These are phyloP conservation scores for Maudiozyma bulderi DNA, from an alignment of 805 yeast genomes.

Conservation along the genomic window DNA sequence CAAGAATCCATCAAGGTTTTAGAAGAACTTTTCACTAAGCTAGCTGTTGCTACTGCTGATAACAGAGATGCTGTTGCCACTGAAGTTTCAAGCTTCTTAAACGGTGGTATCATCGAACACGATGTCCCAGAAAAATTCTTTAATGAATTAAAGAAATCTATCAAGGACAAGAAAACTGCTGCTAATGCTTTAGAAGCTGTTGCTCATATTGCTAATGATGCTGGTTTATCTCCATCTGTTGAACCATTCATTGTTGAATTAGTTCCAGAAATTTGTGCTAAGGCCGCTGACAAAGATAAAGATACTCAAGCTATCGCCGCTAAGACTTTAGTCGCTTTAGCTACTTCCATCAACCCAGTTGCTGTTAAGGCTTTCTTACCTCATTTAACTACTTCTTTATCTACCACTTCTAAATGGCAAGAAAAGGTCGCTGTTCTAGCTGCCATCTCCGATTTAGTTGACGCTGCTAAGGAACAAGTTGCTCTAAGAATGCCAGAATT, in stretches of 20 bases:
- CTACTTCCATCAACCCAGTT: conserved; percentile 80
- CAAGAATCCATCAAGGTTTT: conserved; percentile 59
- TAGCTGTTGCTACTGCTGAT: conserved; percentile 80
- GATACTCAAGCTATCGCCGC: conserved; percentile 66
- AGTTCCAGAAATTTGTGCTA: conserved; percentile 58
- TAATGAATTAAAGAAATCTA: conserved; percentile 60
- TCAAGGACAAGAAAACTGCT: conserved; percentile 74
- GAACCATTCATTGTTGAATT: conserved; percentile 90
- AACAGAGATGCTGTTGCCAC: conserved; percentile 78
- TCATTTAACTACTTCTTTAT: conserved; percentile 57
- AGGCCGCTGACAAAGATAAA: conserved; percentile 85
- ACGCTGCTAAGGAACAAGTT: conserved; percentile 88
- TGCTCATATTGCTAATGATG: conserved; percentile 71
- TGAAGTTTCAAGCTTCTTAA: conserved; percentile 85
- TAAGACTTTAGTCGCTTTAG: conserved; percentile 66
- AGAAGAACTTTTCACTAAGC: conserved; percentile 85
- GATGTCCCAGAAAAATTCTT: conserved; percentile 92
- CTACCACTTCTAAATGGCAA: conserved; percentile 86
- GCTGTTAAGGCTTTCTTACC: conserved; percentile 89
- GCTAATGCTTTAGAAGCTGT: conserved; percentile 79
- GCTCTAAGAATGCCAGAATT: conserved; percentile 99
- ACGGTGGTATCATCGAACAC: conserved; percentile 96
- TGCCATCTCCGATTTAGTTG: conserved; percentile 81
- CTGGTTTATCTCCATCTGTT: conserved; percentile 77
- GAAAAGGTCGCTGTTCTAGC: conserved; percentile 88